Evolutionary conservation across 2,329 filamentous ascomycete genomes (phyloP), one percentile per base, ranked within the genome.

Genomic region (Trichoderma brevicompactum): DNA sequence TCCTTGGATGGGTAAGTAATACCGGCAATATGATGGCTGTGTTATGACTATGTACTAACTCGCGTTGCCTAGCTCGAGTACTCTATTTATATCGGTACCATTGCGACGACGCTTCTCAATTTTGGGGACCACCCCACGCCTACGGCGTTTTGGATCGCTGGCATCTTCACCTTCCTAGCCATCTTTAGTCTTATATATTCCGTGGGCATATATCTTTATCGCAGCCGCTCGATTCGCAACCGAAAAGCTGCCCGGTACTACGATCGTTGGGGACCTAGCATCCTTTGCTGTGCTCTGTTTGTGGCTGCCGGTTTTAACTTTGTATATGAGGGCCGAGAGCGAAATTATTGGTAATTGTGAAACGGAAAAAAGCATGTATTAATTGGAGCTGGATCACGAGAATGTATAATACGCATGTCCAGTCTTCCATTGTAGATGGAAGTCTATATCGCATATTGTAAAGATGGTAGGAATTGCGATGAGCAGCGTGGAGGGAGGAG

Each of bases 51-150:
- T 69, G 74, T 66, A 73, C 69, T 70, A 44, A 68, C 65, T 12
- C 12, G 3, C 5, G 43, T 36, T 55, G 5, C 8, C 6, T 69
- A 91, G 91, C 90, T 99, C 72, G 94, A 99, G 78, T 98, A 96
- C 79, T 94, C 91, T 56, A 96, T 98, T 74, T 94, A 97, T 74
- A 89, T 99, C 62, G 92, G 92, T 71, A 90, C 91, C 34, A 94
- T 96, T 71, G 92, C 93, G 12, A 89, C 91, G 7, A 92, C 92
- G 0, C 81, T 96, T 52, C 85, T 96, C 70, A 94, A 96, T 81
- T 92, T 97, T 75, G 87, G 91, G 71, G 77, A 78, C 10, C 84
- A 85, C 69, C 82, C 85, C 19, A 84, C 78, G 7, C 74, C 71
- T 50, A 77, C 88, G 19, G 87, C 89, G 6, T 87, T 96, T 68